These are phyloP conservation scores for Xylogone sp. DNA, from an alignment of 2,329 filamentous ascomycete species.

Conservation along the genomic window DNA sequence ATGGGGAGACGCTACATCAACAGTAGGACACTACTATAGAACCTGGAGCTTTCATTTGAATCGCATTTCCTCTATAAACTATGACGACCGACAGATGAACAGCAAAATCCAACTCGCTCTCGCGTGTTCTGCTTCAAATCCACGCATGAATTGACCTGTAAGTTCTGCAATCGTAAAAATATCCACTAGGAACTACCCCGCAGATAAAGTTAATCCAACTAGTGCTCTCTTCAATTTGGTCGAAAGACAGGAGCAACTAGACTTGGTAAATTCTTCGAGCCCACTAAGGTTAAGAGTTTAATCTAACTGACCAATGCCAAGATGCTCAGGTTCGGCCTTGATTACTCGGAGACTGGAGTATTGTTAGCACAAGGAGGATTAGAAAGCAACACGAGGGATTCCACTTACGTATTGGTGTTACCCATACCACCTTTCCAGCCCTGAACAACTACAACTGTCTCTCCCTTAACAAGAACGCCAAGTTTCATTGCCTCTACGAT, in stretches of 20 bases:
- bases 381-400: neutral
- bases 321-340: conserved; percentile 25
- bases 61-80: no score
- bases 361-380: conserved; percentile 1
- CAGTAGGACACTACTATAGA: no score
- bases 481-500: conserved; percentile 84
- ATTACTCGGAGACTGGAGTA: conserved; percentile 26
- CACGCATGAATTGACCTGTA: no score
- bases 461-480: conserved; percentile 66
- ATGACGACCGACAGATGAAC: no score
- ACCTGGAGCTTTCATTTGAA: no score
- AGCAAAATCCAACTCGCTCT: no score
- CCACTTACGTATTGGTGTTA: conserved; percentile 71
- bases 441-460: conserved; percentile 79
- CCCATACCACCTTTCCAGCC: conserved; percentile 91
- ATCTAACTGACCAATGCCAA: conserved; percentile 13
- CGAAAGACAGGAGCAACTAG: neutral
- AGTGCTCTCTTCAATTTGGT: neutral
- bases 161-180: no score
- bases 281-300: neutral
- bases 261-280: neutral
- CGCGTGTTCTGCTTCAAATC: no score
- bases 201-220: neutral
- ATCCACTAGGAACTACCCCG: no score
- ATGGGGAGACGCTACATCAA: no score